Base-by-base conservation (phyloP, 805 yeast genomes). In the Spathaspora gorwiae region DNA sequence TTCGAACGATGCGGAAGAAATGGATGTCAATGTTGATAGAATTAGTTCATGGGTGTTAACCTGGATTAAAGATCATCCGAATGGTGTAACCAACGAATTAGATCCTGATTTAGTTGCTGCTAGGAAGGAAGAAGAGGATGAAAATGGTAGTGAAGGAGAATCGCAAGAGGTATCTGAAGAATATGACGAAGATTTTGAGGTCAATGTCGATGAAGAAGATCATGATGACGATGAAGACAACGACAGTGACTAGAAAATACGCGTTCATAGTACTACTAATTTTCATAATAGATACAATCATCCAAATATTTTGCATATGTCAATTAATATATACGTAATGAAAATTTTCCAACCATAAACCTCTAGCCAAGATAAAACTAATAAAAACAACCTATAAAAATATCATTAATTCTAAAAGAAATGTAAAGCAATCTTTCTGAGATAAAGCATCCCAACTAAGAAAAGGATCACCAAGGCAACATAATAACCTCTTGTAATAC, bases 1-100 rank as follows among this genome's bases (percentile, higher is more conserved):
- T 39, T 86, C 95, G 47, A 82, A 92, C 60, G 64, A 72, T 15
- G 81, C 79, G 12, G 94, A 85, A 44, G 83, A 89, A 37, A 77
- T 90, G 72, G 95, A 87, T 46, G 77, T 76, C n/a, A 94, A 94
- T 54, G 86, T 89, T 8, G 84, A 79, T 13, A 74, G 98, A 54
- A 76, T 94, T 7, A 67, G 65, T 0, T 75, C 74, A 7, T 94
- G 99, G 98, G 70, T 77, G 15, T 75, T 77, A 36, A 75, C 76
- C 54, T 94, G 98, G 98, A 64, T 75, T 26, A 60, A 68, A 35
- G 87, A 87, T 59, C 68, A 62, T 46, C 56, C 56, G 11, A 51
- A 61, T 2, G 72, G 72, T 2, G 71, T 63, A 6, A 54, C 63
- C 37, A 65, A 63, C 43, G 70, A 57, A 40, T 52, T 57, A 39